Conservation (phyloP, 2,329 filamentous ascomycete species). For the Arthrobotrys entomopaga region DNA sequence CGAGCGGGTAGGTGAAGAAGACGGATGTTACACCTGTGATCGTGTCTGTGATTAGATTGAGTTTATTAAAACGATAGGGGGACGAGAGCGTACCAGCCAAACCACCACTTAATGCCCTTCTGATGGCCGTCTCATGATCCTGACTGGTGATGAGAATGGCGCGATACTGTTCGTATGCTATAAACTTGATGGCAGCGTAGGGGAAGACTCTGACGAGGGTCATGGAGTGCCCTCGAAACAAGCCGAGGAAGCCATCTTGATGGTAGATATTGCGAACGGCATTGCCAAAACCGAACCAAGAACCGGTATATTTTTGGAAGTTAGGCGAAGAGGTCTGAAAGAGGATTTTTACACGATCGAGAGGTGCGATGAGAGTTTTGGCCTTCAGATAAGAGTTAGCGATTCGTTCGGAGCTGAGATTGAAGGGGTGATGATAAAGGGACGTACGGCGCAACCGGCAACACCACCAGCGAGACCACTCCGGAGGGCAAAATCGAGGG, state of each 20-base stretch:
- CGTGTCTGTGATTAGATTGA: too few relatives aligned
- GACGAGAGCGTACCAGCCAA: constrained; percentile 65
- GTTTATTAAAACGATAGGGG: too few relatives aligned
- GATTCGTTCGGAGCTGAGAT: background rate
- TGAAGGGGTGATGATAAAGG: background rate
- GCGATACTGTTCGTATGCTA: constrained; percentile 96
- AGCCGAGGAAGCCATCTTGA: constrained; percentile 76
- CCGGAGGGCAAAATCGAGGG: constrained; percentile 80
- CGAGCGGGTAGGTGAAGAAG: constrained; percentile 94
- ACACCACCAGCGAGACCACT: constrained; percentile 87
- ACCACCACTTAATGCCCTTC: constrained; percentile 78
- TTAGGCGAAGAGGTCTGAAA: constrained; percentile 96
- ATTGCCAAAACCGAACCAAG: constrained; percentile 82
- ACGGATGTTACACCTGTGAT: constrained; percentile 78
- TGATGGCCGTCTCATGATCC: constrained; percentile 80
- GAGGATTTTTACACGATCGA: constrained; percentile 97
- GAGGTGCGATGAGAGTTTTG: constrained; percentile 92
- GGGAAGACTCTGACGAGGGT: constrained; percentile 95
- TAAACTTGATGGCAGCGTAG: constrained; percentile 96
- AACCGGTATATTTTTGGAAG: constrained; percentile 90
- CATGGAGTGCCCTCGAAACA: constrained; percentile 94
- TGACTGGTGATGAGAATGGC: constrained; percentile 76
- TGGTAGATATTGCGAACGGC: constrained; percentile 86
- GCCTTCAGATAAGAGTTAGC: constrained; percentile 68
- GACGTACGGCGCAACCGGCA: constrained; percentile 87